A percentile compares a stretch with the other conserved stretches of the same genome.
These are phyloP conservation scores for Brassica hybrid DNA, from an alignment of 441 rosid species.

Conservation along the genomic window DNA sequence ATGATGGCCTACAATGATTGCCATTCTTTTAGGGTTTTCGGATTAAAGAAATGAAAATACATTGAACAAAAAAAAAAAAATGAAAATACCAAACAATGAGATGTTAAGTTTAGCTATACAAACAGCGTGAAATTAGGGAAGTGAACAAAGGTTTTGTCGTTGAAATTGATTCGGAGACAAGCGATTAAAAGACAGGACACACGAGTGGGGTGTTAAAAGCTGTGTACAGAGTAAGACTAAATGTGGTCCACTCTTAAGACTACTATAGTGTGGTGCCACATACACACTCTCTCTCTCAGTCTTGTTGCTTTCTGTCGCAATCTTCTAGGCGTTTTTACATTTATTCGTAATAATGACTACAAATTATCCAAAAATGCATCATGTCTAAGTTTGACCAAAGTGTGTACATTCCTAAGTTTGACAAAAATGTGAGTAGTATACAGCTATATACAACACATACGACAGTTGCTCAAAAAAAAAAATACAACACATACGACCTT, in stretches of 20 bases:
- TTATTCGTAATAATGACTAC: constrained; percentile 20
- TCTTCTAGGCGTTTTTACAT: constrained; percentile 36
- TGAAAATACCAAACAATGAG: constrained; percentile 1
- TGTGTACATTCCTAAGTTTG: constrained; percentile 16
- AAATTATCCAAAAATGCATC: constrained; percentile 14
- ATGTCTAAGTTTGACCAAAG: constrained; percentile 24
- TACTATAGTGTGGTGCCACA: constrained; percentile 22
- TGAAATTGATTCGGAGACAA: constrained; percentile 35
- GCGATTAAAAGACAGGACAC: constrained; percentile 42
- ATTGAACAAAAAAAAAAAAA: too few species aligned
- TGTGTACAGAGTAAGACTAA: too few species aligned
- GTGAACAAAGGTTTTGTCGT: constrained; percentile 33
- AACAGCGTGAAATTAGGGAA: constrained; percentile 39
- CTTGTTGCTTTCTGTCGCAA: background rate
- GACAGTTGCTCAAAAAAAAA: too few species aligned
- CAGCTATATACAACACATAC: constrained; percentile 11
- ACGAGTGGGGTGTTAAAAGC: constrained; percentile 46
- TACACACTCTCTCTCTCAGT: too few species aligned
- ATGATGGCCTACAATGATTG: constrained; percentile 24
- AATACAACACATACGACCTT: background rate
- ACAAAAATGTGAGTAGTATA: constrained; percentile 11
- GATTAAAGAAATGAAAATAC: constrained; percentile 3
- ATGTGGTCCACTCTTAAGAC: constrained; percentile 28
- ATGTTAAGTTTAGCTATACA: background rate
- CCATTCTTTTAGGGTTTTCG: background rate